A percentile compares a stretch with the other conserved stretches of the same genome.
phyloP scores from a whole-genome alignment of 805 yeast species.

The Cyberlindnera xylosilytica region DNA sequence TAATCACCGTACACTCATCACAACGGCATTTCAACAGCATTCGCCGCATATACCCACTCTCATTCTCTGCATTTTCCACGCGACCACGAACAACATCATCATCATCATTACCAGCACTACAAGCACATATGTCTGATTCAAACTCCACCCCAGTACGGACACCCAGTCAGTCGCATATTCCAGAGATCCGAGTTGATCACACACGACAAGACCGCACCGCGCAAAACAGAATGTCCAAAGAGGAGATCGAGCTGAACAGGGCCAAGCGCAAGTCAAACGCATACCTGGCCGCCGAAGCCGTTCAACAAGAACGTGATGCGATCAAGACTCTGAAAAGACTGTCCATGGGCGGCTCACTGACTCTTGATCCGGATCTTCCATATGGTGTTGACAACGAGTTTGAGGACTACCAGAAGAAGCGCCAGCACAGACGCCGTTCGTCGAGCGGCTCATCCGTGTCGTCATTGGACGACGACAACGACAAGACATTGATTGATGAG shows the following conservation, averaged over 20 bases:
- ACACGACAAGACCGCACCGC: not conserved
- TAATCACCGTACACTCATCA: not conserved
- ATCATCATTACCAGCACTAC: not conserved
- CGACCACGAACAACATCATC: not conserved
- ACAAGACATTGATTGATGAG: constrained; percentile 13
- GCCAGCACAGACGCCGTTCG: constrained; percentile 19
- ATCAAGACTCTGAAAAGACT: constrained; percentile 72
- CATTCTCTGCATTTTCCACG: not conserved
- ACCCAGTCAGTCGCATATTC: not conserved
- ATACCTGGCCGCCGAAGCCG: constrained; percentile 67
- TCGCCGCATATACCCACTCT: not conserved
- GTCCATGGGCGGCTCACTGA: constrained; percentile 54
- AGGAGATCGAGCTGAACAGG: constrained; percentile 2
- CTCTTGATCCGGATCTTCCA: constrained; percentile 72
- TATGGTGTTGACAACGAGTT: constrained; percentile 31
- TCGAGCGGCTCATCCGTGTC: constrained; percentile 18
- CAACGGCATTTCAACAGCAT: too few relatives aligned
- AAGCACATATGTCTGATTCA: not conserved
- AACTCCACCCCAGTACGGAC: not conserved
- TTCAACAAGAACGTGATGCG: constrained; percentile 70
- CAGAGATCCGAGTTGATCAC: not conserved
- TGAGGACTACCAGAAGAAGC: constrained; percentile 27
- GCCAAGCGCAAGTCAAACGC: constrained; percentile 42
- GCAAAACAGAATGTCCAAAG: not conserved
- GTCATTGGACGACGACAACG: constrained; percentile 14